phyloP scores from a whole-genome alignment of 306 rosid species.

The Glycine latifolia region DNA sequence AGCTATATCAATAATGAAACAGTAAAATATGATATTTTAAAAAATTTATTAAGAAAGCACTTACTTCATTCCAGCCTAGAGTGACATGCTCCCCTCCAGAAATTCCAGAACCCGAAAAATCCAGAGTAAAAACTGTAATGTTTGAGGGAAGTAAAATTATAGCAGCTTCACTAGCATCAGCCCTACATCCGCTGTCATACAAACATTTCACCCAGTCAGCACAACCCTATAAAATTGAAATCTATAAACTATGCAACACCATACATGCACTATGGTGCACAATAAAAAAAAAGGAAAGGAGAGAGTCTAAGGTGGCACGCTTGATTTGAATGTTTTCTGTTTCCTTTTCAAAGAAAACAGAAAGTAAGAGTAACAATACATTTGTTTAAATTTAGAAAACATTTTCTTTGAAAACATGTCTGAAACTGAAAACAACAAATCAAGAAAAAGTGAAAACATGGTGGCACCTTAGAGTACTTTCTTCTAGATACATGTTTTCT shows the following conservation, averaged over 20 bases:
- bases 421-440: no score
- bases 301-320: background rate
- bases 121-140: constrained; percentile 92
- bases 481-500: no score
- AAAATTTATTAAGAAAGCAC: constrained; percentile 45
- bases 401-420: no score
- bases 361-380: no score
- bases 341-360: no score
- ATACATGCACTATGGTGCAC: no score
- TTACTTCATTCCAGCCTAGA: constrained; percentile 95
- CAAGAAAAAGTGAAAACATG: no score
- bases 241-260: no score
- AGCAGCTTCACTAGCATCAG: constrained; percentile 99
- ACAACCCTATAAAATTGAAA: background rate
- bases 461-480: no score
- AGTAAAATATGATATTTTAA: constrained; percentile 33
- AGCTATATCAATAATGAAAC: constrained; percentile 28
- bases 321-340: no score
- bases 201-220: constrained; percentile 53
- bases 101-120: constrained; percentile 97
- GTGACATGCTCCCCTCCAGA: constrained; percentile 99
- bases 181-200: constrained; percentile 92
- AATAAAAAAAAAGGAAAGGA: background rate
- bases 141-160: constrained; percentile 93
- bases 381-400: no score